phyloP scores from a whole-genome alignment of 1,139 yeast genomes.

The Candida pseudoviswanathii region DNA sequence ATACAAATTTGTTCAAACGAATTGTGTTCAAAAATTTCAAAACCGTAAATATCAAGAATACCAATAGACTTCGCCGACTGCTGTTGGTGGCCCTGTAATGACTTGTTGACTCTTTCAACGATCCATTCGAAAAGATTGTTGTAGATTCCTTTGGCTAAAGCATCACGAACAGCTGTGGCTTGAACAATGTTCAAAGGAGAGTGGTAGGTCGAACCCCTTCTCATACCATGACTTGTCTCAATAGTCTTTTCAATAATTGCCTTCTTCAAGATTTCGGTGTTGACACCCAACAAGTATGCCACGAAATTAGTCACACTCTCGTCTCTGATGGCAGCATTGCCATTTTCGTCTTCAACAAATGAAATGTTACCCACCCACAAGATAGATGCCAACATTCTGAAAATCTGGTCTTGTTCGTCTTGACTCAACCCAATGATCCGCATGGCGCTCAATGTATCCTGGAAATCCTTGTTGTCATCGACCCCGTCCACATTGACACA shows the following conservation, averaged over 20 bases:
- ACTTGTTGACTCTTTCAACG: constrained; percentile 86
- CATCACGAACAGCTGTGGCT: constrained; percentile 93
- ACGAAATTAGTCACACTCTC: constrained; percentile 89
- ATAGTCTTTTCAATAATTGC: constrained; percentile 79
- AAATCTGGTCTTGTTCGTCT: constrained; percentile 86
- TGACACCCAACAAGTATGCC: constrained; percentile 86
- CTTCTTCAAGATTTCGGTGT: constrained; percentile 63
- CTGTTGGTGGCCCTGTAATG: constrained; percentile 47
- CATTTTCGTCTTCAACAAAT: constrained; percentile 83
- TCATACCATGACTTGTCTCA: constrained; percentile 87
- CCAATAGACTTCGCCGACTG: constrained; percentile 71
- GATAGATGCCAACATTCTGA: constrained; percentile 79
- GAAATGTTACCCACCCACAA: constrained; percentile 94
- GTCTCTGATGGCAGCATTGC: constrained; percentile 81
- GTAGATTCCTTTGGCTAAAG: constrained; percentile 92
- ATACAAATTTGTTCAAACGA: constrained; percentile 97
- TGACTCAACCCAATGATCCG: constrained; percentile 77
- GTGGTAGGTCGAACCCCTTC: constrained; percentile 91
- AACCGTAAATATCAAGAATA: constrained; percentile 96
- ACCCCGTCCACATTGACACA: constrained; percentile 87
- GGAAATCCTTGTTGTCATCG: constrained; percentile 77
- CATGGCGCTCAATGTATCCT: constrained; percentile 87
- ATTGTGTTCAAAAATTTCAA: constrained; percentile 95
- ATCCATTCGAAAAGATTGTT: constrained; percentile 96
- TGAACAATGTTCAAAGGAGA: constrained; percentile 91